Evolutionary conservation across 371 early-diverging fungal species (phyloP), one percentile per base, ranked within the genome.

Genomic region (Mucor lusitanicus): DNA sequence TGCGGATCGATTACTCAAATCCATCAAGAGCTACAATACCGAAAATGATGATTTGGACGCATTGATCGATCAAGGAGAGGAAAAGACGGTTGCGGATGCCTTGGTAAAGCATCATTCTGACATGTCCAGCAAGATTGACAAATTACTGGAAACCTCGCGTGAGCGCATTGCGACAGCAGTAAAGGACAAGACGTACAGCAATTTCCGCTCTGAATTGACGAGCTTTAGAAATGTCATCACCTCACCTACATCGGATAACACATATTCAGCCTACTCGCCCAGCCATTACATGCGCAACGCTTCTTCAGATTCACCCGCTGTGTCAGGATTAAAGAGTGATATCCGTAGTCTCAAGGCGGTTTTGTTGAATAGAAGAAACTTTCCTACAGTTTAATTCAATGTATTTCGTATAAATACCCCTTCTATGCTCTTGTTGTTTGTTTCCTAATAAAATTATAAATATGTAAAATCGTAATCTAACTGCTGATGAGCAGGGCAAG

Each of bases 341-440:
- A 74, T 77, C 40, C 71, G 77, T 55, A 71, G 72, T 48, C 55
- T 77, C 11, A 77, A 77, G 23, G 77, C 75, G 0, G 55, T 71
- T 11, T 65, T 77, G 42, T 65, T 77, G 21, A 77, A 74, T 23
- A 72, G 75, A 63, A 58, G 77, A 50, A 77, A 74, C 59, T 77
- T 77, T 17, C 77, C 77, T 17, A 63, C 56, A 17, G 63, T 56
- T 30, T 61, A 27, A 32, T 40, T 28, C 54, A 53, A 44, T 46
- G 23, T 61, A 42, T 42, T 30, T 40, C 30, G 32, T 50, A 25
- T 15, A 0, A 25, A 53, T 53, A 53, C 53, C 53, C 53, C 5
- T 39, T 7, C 15, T 40, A 40, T 40, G 17, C 40, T 40, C 6
- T 17, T 17, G 40, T 37, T 37, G 37, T 12, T 37, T 11, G 8